These are phyloP conservation scores for Auricularia sp. DNA, from an alignment of 768 basidiomycete genomes.

Conservation along the genomic window DNA sequence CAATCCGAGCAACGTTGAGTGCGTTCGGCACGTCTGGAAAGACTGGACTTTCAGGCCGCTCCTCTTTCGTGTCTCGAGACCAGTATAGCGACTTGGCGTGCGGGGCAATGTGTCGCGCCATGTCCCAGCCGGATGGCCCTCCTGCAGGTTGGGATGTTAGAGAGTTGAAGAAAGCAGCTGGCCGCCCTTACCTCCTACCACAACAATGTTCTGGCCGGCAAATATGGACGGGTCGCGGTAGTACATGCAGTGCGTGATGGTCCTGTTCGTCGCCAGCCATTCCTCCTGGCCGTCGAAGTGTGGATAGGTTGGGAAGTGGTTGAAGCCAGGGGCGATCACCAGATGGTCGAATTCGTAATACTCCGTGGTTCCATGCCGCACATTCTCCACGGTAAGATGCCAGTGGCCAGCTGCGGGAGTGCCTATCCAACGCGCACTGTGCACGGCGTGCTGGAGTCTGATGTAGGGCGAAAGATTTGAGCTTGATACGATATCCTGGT, in stretches of 20 bases:
- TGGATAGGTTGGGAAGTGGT: conserved; percentile 39
- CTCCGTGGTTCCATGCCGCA: conserved; percentile 6
- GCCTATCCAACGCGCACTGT: conserved; percentile 35
- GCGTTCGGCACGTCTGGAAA: neutral
- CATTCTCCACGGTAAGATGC: conserved; percentile 28
- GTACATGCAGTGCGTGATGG: conserved; percentile 43
- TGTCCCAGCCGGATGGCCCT: conserved; percentile 37
- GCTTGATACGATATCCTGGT: conserved; percentile 30
- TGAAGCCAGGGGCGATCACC: conserved; percentile 43
- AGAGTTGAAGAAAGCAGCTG: no score
- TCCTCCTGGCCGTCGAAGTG: conserved; percentile 36
- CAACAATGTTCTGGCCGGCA: conserved; percentile 26
- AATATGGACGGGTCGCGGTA: conserved; percentile 39
- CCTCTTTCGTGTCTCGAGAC: neutral
- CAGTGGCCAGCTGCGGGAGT: conserved; percentile 29
- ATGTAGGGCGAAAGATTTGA: conserved; percentile 32
- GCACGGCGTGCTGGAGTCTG: conserved; percentile 32
- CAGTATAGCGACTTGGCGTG: conserved; percentile 31
- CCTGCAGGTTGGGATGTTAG: conserved; percentile 19
- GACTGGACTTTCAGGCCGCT: neutral
- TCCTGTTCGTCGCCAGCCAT: conserved; percentile 32
- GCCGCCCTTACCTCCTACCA: no score
- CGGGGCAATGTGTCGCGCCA: conserved; percentile 30
- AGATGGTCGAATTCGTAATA: conserved; percentile 39
- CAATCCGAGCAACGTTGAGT: neutral